Base-by-base conservation (phyloP, 2,329 filamentous ascomycete species). In the Fusarium sp. region DNA sequence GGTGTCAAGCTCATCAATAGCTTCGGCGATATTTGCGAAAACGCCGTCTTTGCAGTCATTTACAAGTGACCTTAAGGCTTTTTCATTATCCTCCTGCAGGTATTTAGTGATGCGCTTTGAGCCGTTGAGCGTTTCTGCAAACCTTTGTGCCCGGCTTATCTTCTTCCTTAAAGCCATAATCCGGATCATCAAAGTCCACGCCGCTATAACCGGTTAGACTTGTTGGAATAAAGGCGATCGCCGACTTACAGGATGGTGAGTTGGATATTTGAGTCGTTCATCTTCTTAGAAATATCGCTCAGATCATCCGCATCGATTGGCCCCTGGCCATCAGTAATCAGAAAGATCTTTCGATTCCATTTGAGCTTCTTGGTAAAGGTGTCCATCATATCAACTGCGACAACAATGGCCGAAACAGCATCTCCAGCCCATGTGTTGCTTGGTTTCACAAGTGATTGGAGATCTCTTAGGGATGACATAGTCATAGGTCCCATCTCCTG, bases 111-210 rank as follows among this genome's bases (percentile, higher is more conserved):
- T 41, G 16, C 7, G 3, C 7, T 46, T 14, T 20, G 10, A 4
- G 2, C 3, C 4, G 4, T 37, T 7, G 24, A 7, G n/a, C n/a
- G 3, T 9, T 40, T 22, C n/a, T 59, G 54, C 56, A 42, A 75
- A 91, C 90, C 85, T 98, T 98, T 54, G 80, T 78, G 1, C 78
- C 71, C 20, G 90, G 82, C 78, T 99, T 99, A 70, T 92, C 88
- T 78, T 98, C 94, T 81, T 98, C 95, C 79, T 97, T 97, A 77
- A 93, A 92, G 44, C 94, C 94, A 76, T 91, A 97, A 4, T 97
- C 94, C 2, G 88, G 78, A 78, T 98, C 94, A 77, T 99, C 94
- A 79, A 99, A 98, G 78, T 99, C 96, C 20, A 97, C 88, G 16
- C 96, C 96, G 57, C 92, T 94, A 44, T 16, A 11, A 37, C 34